Base-by-base conservation (phyloP, 495 filamentous ascomycete genomes). In the Tuber borchii region DNA sequence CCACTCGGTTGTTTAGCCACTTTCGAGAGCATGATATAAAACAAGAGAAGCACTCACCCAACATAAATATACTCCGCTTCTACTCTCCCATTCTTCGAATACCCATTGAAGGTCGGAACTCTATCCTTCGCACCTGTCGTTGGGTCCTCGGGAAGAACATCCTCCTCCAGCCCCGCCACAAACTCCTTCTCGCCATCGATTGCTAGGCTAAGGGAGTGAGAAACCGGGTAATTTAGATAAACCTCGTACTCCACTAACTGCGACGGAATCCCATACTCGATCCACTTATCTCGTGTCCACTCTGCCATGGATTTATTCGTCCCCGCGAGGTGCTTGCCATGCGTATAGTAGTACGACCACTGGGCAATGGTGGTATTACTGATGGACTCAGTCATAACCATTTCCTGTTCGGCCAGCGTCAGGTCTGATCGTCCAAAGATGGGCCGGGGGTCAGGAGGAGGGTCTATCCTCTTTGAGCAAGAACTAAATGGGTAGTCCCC, bases 81-180 rank as follows among this genome's bases (percentile, higher is more conserved):
- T 73, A 95, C 95, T 81, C 97, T 97, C 7, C 95, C 95, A 72
- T 86, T 81, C 42, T 73, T 65, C 12, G 93, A 96, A 83, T 97
- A 98, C 40, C 95, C 95, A 84, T 99, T 93, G 85, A 99, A 99
- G 5, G 92, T 95, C 6, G 96, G 94, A 68, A 99, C 88, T 43
- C 94, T 88, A 76, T 95, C 87, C 20, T 88, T 83, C 40, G 93
- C 83, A 40, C 90, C 86, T 37, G 88, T 93, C 0, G 94, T 97
- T 8, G 88, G 86, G 82, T 98, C 96, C 74, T 97, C 90, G 0
- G 92, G 87, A n/a, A 98, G 85, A 5, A 93, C 87, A 84, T 97
- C 93, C 84, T 99, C 95, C 81, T 92, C 89, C 61, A 99, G 82
- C 0, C 87, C 90, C 4, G 93, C 94, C 82, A 97, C 92, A 79